Evolutionary conservation across 2,329 filamentous ascomycete species (phyloP).

Genomic region (Fusarium algeriense): DNA sequence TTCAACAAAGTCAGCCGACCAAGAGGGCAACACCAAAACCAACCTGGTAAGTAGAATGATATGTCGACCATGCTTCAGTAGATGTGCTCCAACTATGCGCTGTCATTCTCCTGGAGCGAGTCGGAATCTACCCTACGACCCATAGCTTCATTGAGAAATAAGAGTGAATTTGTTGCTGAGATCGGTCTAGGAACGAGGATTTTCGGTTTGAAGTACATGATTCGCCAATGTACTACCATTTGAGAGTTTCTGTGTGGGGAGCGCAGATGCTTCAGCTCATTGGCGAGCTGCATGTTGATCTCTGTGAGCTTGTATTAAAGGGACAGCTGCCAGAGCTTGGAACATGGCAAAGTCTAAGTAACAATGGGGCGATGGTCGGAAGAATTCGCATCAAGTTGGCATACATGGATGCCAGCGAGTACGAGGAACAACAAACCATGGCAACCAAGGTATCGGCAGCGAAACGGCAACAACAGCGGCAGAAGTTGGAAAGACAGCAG

Average conservation of each 20-base stretch:
- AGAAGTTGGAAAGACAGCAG: slow-evolving; percentile 28
- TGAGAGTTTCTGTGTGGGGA: slow-evolving; percentile 45
- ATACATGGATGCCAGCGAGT: slow-evolving; percentile 37
- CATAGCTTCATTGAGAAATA: slow-evolving; percentile 16
- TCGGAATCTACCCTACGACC: slow-evolving; percentile 3
- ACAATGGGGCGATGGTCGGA: slow-evolving; percentile 36
- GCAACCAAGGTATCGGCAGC: slow-evolving; percentile 32
- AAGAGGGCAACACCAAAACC: slow-evolving; percentile 39
- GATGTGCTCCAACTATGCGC: slow-evolving; percentile 8
- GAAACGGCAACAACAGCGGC: slow-evolving; percentile 35
- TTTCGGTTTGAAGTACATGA: slow-evolving; percentile 44
- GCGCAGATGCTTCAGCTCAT: slow-evolving; percentile 45
- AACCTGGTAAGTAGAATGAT: slow-evolving; percentile 42
- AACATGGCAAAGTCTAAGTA: slow-evolving; percentile 40
- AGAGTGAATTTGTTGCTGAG: slow-evolving; percentile 32
- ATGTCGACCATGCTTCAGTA: slow-evolving; percentile 10
- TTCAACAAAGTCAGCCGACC: slow-evolving; percentile 40
- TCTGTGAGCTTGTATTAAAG: slow-evolving; percentile 40
- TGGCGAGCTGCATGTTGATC: slow-evolving; percentile 44
- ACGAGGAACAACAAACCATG: slow-evolving; percentile 38
- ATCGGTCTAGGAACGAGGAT: slow-evolving; percentile 42
- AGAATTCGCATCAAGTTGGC: slow-evolving; percentile 36
- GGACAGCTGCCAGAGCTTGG: slow-evolving; percentile 36
- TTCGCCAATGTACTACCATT: slow-evolving; percentile 46
- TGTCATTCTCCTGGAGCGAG: slow-evolving; percentile 8